Evolutionary conservation across 140 eudicot genomes (phyloP).

Genomic region (Bidens hawaiensis): DNA sequence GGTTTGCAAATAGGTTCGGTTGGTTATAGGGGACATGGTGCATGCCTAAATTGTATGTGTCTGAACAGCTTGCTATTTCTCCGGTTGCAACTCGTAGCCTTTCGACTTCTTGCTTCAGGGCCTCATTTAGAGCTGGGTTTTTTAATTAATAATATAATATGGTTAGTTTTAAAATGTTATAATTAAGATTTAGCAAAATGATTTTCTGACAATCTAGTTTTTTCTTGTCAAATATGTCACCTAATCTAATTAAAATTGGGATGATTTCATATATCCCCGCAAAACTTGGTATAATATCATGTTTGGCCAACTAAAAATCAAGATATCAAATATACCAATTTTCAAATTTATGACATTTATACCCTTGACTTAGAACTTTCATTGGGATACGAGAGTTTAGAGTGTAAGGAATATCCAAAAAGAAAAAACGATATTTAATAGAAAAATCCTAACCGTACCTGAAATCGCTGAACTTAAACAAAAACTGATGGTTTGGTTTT

Average conservation of each 20-base stretch:
- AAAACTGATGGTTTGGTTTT: too few relatives aligned
- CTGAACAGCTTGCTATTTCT: constrained; percentile 52
- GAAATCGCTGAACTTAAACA: too few relatives aligned
- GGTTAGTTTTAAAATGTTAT: neutral
- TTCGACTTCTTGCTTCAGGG: constrained; percentile 81
- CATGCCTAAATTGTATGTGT: constrained; percentile 47
- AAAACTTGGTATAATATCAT: neutral
- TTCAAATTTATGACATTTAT: neutral
- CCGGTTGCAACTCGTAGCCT: constrained; percentile 78
- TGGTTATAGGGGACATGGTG: constrained; percentile 56
- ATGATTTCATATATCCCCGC: neutral
- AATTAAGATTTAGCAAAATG: neutral
- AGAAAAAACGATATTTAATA: too few relatives aligned
- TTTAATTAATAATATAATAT: neutral
- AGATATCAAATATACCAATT: neutral
- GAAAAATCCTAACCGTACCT: too few relatives aligned
- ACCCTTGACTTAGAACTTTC: neutral
- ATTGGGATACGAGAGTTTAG: neutral
- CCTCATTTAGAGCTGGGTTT: constrained; percentile 68
- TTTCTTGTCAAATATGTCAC: neutral
- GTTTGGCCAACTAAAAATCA: neutral
- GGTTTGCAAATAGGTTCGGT: constrained; percentile 45
- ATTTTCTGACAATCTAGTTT: neutral
- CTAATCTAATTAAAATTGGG: neutral
- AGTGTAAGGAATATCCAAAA: too few relatives aligned